Conservation (phyloP, 2,329 filamentous ascomycete genomes). For the Hymenoscyphus salicellus region DNA sequence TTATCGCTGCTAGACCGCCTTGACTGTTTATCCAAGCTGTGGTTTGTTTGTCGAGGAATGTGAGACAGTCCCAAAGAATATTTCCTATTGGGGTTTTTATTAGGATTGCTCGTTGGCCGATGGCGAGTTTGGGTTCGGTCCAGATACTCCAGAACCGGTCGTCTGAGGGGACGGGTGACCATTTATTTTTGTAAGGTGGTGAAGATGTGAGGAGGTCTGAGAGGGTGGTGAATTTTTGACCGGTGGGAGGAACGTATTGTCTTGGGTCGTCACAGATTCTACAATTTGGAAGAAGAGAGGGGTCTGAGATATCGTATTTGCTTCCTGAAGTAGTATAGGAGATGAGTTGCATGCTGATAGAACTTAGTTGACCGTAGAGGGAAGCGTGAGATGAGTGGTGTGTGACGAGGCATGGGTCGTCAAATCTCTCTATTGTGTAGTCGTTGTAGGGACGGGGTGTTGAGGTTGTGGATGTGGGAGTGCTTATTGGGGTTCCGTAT, state of each 20-base stretch:
- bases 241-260: constrained; percentile 63
- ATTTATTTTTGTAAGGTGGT: constrained; percentile 46
- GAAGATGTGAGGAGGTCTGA: constrained; percentile 43
- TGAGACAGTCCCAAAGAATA: constrained; percentile 76
- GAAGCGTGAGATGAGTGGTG: no score
- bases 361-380: constrained; percentile 16
- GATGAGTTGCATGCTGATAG: constrained; percentile 40
- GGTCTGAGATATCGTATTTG: constrained; percentile 58
- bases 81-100: constrained; percentile 65
- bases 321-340: constrained; percentile 70
- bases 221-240: constrained; percentile 66
- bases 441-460: constrained; percentile 6
- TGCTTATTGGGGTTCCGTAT: neutral
- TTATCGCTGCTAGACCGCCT: constrained; percentile 69
- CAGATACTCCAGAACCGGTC: constrained; percentile 45
- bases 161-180: constrained; percentile 47
- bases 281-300: constrained; percentile 52
- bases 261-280: constrained; percentile 72
- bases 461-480: neutral
- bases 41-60: constrained; percentile 65
- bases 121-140: constrained; percentile 61
- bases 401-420: constrained; percentile 23
- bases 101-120: constrained; percentile 72
- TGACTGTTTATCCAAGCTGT: constrained; percentile 53
- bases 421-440: constrained; percentile 17